phyloP scores from a whole-genome alignment of 768 basidiomycete species.

The Trametes villosa region DNA sequence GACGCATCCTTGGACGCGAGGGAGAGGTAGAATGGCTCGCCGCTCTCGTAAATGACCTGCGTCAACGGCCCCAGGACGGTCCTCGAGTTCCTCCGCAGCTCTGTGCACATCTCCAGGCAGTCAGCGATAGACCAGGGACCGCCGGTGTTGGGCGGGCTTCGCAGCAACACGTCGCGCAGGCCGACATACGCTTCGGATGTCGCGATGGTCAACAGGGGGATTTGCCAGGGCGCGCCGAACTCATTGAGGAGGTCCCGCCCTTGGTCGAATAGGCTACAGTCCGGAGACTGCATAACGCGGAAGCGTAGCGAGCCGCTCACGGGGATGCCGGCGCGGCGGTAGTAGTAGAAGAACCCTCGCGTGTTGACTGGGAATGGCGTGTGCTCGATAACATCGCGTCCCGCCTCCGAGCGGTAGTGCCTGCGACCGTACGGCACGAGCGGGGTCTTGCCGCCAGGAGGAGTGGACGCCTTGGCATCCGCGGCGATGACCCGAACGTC shows the following conservation, averaged over 20 bases:
- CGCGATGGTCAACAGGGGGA: background rate
- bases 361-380: slow-evolving; percentile 6
- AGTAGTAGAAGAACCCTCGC: slow-evolving; percentile 16
- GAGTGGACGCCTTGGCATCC: too few relatives aligned
- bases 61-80: background rate
- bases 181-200: background rate
- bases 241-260: slow-evolving; percentile 6
- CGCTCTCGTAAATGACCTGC: background rate
- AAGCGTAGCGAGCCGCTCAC: slow-evolving; percentile 9
- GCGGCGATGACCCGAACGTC: too few relatives aligned
- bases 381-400: background rate
- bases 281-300: background rate
- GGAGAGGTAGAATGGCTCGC: slow-evolving; percentile 9
- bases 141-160: too few relatives aligned
- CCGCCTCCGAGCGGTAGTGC: background rate
- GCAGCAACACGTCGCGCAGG: background rate
- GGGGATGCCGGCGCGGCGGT: background rate
- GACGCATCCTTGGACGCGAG: background rate
- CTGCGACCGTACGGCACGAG: background rate
- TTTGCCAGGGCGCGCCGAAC: slow-evolving; percentile 11
- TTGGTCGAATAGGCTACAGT: background rate
- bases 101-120: background rate
- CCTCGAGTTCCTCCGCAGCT: background rate
- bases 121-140: too few relatives aligned
- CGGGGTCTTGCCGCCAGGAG: too few relatives aligned